Base-by-base conservation (phyloP, 495 filamentous ascomycete genomes). In the Lichenothelia convexa region DNA sequence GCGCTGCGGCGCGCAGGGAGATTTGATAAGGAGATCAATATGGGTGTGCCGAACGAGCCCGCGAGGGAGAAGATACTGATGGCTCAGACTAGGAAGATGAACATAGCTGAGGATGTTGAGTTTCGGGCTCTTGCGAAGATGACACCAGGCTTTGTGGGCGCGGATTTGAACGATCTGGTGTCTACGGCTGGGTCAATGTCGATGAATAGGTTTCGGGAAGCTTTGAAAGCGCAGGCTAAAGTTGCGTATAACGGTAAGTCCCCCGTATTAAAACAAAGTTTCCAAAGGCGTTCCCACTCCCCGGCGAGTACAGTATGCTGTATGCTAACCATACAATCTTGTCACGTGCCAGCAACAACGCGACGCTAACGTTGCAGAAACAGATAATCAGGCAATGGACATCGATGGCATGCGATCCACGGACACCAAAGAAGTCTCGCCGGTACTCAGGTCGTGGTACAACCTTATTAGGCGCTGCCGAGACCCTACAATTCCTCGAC, bases 101-200 rank as follows among this genome's bases (percentile, higher is more conserved):
- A 62, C 2, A 48, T 93, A 18, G 64, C 69, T 6, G 68, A 70
- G 13, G 76, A 87, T 45, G 65, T 97, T 18, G 68, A 93, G 46
- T 84, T 85, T 46, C 64, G 64, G 35, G 59, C 64, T n/a, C 62
- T 95, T 6, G 87, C 89, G 6, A 92, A 86, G 54, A 64, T 74
- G 48, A 95, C 89, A 0, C 82, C 91, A 0, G 89, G 89, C 2
- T 97, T 91, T 43, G 89, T 97, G 6, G 89, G 89, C 16, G 83
- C 82, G n/a, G 89, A 97, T 63, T 63, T 95, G 4, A 30, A 45
- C 21, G 53, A 58, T 46, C 41, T 61, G 5, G 56, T 61, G 6
- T 47, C 48, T 32, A 56, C 59, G 39, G 57, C 18, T 72, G 85
- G 53, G 68, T 81, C 50, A 61, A 93, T 26, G 83, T 91, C 32